A percentile compares a stretch with the other conserved stretches of the same genome.
These are phyloP conservation scores for Kwoniella bestiolae DNA, from an alignment of 768 basidiomycete genomes.

Conservation along the genomic window DNA sequence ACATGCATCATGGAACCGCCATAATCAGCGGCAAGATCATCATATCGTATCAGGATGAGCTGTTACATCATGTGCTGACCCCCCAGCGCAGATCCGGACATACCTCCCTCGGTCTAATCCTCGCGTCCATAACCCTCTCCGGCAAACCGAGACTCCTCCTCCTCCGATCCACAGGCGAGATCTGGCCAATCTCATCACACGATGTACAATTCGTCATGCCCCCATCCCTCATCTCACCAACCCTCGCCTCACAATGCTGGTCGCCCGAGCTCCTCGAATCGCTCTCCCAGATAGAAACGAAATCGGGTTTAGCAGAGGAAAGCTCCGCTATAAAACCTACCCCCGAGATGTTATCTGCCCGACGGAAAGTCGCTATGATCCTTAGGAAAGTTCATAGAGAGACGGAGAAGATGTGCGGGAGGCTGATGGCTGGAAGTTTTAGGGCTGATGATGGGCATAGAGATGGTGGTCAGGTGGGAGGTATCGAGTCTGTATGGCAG, in stretches of 20 bases:
- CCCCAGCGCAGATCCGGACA: constrained; percentile 24
- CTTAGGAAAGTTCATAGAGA: constrained; percentile 64
- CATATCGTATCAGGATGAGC: no score
- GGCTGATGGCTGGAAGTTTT: constrained; percentile 33
- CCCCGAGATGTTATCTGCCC: constrained; percentile 62
- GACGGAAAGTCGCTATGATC: constrained; percentile 68
- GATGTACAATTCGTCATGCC: constrained; percentile 57
- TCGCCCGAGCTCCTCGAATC: constrained; percentile 28
- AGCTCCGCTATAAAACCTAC: constrained; percentile 14
- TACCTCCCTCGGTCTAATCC: constrained; percentile 38
- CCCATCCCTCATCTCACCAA: constrained; percentile 27
- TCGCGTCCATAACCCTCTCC: constrained; percentile 39
- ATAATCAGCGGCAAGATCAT: not conserved
- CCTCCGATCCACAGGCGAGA: constrained; percentile 45
- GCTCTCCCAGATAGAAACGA: constrained; percentile 22
- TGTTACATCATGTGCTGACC: not conserved
- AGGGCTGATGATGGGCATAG: not conserved
- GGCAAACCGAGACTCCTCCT: constrained; percentile 43
- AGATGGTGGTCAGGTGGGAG: constrained; percentile 51
- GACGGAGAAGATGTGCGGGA: constrained; percentile 60
- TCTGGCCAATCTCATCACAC: constrained; percentile 43
- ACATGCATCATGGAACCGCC: not conserved
- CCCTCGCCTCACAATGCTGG: constrained; percentile 38
- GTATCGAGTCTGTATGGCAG: constrained; percentile 37
- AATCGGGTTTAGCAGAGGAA: constrained; percentile 17